Percentiles rank a stretch among this genome's conserved stretches.
phyloP scores from a whole-genome alignment of 2,329 filamentous ascomycete species.

The Hypomyces rosellus region DNA sequence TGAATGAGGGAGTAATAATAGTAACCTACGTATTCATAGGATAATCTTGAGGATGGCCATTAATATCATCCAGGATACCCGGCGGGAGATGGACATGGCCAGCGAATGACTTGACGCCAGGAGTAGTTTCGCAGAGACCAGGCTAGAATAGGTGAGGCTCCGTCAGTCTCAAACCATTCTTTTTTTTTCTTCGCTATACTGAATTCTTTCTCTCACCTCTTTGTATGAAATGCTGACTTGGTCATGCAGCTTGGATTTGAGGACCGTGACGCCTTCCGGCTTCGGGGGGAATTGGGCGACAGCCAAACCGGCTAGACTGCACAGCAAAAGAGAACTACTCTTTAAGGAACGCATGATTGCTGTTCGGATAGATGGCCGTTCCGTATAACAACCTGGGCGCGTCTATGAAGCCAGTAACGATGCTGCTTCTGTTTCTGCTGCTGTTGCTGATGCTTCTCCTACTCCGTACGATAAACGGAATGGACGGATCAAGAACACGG shows the following conservation, averaged over 20 bases:
- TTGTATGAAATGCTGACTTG: constrained; percentile 59
- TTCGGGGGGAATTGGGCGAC: constrained; percentile 26
- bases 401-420: too few species aligned
- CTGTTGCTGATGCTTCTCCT: too few species aligned
- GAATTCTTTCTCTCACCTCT: constrained; percentile 26
- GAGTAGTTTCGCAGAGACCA: constrained; percentile 51
- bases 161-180: constrained; percentile 10
- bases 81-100: constrained; percentile 56
- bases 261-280: constrained; percentile 35
- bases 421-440: too few species aligned
- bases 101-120: constrained; percentile 57
- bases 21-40: constrained; percentile 39
- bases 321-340: constrained; percentile 12
- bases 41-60: constrained; percentile 41
- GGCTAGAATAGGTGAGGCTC: constrained; percentile 29
- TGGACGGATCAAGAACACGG: too few species aligned
- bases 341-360: too few species aligned
- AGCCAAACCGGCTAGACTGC: constrained; percentile 16
- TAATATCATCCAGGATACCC: constrained; percentile 25
- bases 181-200: background rate
- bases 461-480: too few species aligned
- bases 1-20: too few species aligned
- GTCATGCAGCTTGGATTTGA: constrained; percentile 52
- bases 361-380: too few species aligned
- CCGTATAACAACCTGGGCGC: too few species aligned